Base-by-base conservation (phyloP, 495 filamentous ascomycete species). In the Penicillium riverlandense region DNA sequence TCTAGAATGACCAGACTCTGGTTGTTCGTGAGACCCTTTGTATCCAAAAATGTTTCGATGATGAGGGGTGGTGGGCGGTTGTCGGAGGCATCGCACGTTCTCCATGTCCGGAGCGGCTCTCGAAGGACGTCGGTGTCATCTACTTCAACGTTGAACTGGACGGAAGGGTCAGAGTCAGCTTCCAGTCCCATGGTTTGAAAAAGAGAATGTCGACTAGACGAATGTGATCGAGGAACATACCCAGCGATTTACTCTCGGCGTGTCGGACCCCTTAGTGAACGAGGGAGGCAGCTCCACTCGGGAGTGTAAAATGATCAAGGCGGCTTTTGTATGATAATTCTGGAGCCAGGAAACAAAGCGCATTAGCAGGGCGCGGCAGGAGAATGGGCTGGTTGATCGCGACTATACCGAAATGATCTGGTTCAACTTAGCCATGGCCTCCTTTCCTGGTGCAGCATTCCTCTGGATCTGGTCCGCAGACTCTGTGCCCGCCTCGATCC, bases 281-380 rank as follows among this genome's bases (percentile, higher is more conserved):
- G 77, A 70, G 12, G 78, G 85, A 22, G 82, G 79, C 8, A 88
- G 74, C 37, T 78, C 72, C 38, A 88, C 77, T 41, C 92, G 78
- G 29, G 88, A 82, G 41, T 90, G 82, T 12, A 96, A 66, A 39
- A 98, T 85, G 33, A 92, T 79, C 44, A 92, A 78, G 44, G 89
- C 86, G 31, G 87, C 84, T 71, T 97, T 98, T 40, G 77, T 82
- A 63, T 88, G 85, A 61, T 94, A 95, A 58, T 95, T 95, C 88
- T 97, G 62, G 22, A 35, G 11, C 27, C 46, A 16, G 37, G 44
- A 5, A 34, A 47, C 5, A 50, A 40, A 15, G 38, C 37, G 35
- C 35, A 51, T 48, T 39, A 54, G 11, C 30, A 28, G 14, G 31
- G 11, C n/a, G 40, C 52, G 32, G 33, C 4, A 40, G 35, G 22